Evolutionary conservation across 345 rosid species (phyloP).

Genomic region (Populus pruinosa): DNA sequence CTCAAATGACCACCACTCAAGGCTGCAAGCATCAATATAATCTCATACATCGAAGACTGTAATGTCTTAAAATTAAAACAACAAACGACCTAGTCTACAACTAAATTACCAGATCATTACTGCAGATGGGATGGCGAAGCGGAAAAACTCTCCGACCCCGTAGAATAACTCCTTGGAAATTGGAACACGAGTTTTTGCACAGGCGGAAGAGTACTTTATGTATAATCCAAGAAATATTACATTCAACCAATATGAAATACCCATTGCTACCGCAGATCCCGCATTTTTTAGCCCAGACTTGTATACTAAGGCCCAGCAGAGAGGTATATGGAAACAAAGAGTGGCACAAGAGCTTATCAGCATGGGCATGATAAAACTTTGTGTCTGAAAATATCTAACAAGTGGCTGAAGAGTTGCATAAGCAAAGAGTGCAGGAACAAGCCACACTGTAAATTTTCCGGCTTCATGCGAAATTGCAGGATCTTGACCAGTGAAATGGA

Average conservation of each 20-base stretch:
- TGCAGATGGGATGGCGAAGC: conserved; percentile 67
- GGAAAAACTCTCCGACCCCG: conserved; percentile 54
- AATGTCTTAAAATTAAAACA: background rate
- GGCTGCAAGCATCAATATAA: conserved; percentile 40
- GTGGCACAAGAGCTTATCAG: conserved; percentile 43
- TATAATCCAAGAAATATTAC: conserved; percentile 45
- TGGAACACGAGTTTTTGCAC: conserved; percentile 41
- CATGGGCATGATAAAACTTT: conserved; percentile 54
- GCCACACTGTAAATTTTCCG: conserved; percentile 50
- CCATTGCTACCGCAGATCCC: conserved; percentile 51
- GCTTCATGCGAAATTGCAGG: conserved; percentile 54
- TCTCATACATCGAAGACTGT: background rate
- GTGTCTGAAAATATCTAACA: conserved; percentile 53
- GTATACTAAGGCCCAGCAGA: conserved; percentile 61
- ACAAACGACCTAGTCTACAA: background rate
- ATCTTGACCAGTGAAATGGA: conserved; percentile 52
- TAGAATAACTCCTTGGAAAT: conserved; percentile 43
- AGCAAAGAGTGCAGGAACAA: conserved; percentile 58
- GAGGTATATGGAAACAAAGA: conserved; percentile 41
- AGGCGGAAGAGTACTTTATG: conserved; percentile 43
- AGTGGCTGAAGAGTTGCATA: conserved; percentile 57
- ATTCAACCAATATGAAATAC: conserved; percentile 54
- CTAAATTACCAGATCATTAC: conserved; percentile 59
- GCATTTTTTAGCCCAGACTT: conserved; percentile 38
- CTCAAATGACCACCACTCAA: conserved; percentile 98